Evolutionary conservation across 805 yeast genomes (phyloP), one percentile per base, ranked within the genome.

Genomic region (Cyberlindnera mrakii): DNA sequence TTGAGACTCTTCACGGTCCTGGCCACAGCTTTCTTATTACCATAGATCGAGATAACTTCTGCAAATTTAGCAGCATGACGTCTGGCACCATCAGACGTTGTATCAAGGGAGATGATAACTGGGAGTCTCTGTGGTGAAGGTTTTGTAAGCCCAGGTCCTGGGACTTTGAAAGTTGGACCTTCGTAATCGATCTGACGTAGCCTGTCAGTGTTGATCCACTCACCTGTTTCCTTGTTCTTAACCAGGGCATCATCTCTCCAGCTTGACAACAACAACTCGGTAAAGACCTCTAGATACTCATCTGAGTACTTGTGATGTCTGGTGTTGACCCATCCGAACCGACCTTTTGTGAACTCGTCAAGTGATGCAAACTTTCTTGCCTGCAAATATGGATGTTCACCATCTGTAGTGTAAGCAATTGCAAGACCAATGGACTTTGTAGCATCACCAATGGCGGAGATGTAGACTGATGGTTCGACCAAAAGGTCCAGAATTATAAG

Each of bases 91-190:
- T 56, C 58, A 5, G 59, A 49, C 6, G 72, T 65, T 31, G 66
- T 57, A 3, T 74, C 74, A 1, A 72, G 70, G 47, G 70, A 72
- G 31, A 68, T 55, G 32, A 70, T 52, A 10, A 70, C 62, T 3
- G 75, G 75, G 2, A 70, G 48, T 52, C 73, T 62, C 47, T 70
- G 74, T 2, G 69, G 71, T 11, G 72, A 54, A 5, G 74, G 75
- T 31, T 64, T 60, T 5, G 66, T 60, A 30, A 67, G 59, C 37
- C 51, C 60, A 4, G 72, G 72, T 0, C 71, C 53, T 29, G 47
- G 43, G 13, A 49, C 49, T 11, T 37, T 15, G 34, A 58, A 70
- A 41, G 57, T 58, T 37, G 62, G 56, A 5, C 75, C 74, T 32
- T 61, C 59, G 49, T 59, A 68, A 44, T 68, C 57, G 30, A 68